A percentile compares a stretch with the other conserved stretches of the same genome.
Conservation (phyloP, 148 eudicot genomes). For the Cornus suecica region DNA sequence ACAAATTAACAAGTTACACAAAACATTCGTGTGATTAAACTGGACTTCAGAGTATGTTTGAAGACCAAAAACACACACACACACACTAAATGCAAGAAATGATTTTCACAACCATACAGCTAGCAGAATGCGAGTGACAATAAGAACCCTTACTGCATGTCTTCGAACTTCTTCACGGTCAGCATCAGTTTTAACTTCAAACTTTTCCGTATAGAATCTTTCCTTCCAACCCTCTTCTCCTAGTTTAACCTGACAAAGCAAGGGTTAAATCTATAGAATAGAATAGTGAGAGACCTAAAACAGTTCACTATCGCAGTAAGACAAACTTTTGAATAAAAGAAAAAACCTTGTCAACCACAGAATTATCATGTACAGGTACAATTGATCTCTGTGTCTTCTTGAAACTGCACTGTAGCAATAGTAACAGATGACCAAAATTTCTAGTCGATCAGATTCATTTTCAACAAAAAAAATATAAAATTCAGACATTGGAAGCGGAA, state of each 20-base stretch:
- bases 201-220: conserved; percentile 33
- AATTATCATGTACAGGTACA: background rate
- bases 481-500: background rate
- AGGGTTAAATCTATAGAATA: background rate
- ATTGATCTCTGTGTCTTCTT: conserved; percentile 4
- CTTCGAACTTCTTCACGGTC: conserved; percentile 20
- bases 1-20: too few species aligned
- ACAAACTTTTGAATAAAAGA: background rate
- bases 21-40: background rate
- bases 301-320: background rate
- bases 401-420: conserved; percentile 10
- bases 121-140: background rate
- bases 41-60: too few species aligned
- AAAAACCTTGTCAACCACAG: conserved; percentile 20
- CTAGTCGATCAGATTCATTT: background rate
- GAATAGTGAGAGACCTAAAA: background rate
- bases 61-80: too few species aligned
- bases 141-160: conserved; percentile 20
- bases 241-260: conserved; percentile 27
- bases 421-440: background rate
- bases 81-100: too few species aligned
- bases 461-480: background rate
- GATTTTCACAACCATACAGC: background rate
- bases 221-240: conserved; percentile 41
- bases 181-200: conserved; percentile 19